Base-by-base conservation (phyloP, 306 rosid species). In the Castanospermum australe region DNA sequence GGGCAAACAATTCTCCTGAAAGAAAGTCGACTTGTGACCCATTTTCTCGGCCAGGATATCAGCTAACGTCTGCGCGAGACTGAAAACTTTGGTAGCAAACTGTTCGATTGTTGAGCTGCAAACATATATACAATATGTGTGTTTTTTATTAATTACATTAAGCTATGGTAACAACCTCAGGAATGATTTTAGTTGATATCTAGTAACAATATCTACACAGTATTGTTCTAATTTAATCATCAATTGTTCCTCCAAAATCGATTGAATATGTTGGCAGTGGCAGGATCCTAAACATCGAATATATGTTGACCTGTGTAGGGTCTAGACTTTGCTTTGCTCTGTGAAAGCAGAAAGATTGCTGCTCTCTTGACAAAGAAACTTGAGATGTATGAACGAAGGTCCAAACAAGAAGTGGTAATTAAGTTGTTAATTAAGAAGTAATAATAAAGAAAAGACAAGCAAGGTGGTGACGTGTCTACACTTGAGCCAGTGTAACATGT, bases 51-150 rank as follows among this genome's bases (percentile, higher is more conserved):
- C 96, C 79, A 95, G 71, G 2, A 95, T 90, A 61, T 87, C 86
- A 8, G 97, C 97, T 68, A 95, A 70, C 39, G 80, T 87, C 47
- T 84, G 86, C 21, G 98, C 98, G 30, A 95, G 85, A n/a, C 75
- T 85, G 0, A 96, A 92, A 45, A 91, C 90, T 77, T 84, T 88
- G 38, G 82, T 74, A 1, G 96, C 98, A 76, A 86, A 92, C 56
- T 88, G 84, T 78, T 89, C 98, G 67, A 92, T 85, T 12, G 86
- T 88, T 63, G 87, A 83, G 75, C 99, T 94, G 87, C 63, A 81
- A 42, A 50, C 5, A 51, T 11, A 28, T 18, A 72, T 56, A 4
- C 22, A 65, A n/a, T n/a, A n/a, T n/a, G n/a, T n/a, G n/a, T n/a
- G n/a, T n/a, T n/a, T 2, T 63, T 39, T 11, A 21, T 67, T 79